phyloP scores from a whole-genome alignment of 352 stramenopile genomes.

The Globisporangium apiculatum region DNA sequence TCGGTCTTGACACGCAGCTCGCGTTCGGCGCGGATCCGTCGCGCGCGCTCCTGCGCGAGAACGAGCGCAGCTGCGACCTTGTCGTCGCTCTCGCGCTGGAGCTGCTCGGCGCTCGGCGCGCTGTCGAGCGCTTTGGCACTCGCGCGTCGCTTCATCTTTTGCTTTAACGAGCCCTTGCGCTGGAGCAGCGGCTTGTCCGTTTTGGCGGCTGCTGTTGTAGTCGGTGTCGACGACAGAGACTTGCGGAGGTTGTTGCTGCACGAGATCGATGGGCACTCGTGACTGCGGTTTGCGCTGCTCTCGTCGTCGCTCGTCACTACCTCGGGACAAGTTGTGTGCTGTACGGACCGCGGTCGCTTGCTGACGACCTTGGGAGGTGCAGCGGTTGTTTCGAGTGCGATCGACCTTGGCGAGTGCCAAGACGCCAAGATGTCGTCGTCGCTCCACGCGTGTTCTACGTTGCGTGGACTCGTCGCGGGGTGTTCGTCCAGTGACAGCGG shows the following conservation, averaged over 20 bases:
- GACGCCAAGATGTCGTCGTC: slow-evolving; percentile 7
- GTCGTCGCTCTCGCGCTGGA: slow-evolving; percentile 19
- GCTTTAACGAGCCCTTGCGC: neutral
- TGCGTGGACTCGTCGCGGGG: neutral
- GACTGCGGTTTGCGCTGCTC: neutral
- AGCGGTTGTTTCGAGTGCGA: neutral
- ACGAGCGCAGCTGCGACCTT: slow-evolving; percentile 28
- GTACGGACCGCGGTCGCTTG: too few relatives aligned
- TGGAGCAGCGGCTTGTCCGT: neutral
- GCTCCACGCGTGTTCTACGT: slow-evolving; percentile 2
- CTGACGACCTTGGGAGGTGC: neutral
- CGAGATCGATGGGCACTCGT: neutral
- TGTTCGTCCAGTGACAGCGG: neutral
- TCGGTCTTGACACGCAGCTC: slow-evolving; percentile 17
- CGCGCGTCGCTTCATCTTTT: slow-evolving; percentile 4
- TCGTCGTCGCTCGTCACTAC: slow-evolving; percentile 3
- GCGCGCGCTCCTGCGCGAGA: slow-evolving; percentile 30
- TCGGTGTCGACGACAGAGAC: neutral
- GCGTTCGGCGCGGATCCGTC: slow-evolving; percentile 20
- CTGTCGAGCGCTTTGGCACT: neutral
- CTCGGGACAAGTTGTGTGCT: neutral
- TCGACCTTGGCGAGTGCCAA: slow-evolving; percentile 6
- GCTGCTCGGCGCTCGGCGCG: slow-evolving; percentile 9
- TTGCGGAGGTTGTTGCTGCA: neutral
- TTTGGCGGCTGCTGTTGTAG: too few relatives aligned